Evolutionary conservation across 2,329 filamentous ascomycete species (phyloP).

Genomic region (Colletotrichum zoysiae): DNA sequence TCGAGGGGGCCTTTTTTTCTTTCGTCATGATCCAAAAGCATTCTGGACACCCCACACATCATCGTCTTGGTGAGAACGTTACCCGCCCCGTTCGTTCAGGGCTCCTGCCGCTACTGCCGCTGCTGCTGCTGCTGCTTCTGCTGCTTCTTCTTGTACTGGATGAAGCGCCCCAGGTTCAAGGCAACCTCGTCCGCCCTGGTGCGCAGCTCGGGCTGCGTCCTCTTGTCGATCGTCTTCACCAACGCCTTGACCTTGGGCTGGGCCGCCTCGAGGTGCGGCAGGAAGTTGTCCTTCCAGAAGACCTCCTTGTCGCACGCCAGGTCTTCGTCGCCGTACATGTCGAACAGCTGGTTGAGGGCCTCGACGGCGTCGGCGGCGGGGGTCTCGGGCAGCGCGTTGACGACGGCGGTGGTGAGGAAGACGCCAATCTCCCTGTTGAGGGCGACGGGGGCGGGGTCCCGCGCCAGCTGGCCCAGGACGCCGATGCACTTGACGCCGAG

Average conservation of each 20-base stretch:
- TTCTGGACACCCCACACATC: neutral
- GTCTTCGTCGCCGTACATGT: slow-evolving; percentile 74
- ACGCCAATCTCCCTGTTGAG: slow-evolving; percentile 73
- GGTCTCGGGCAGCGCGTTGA: slow-evolving; percentile 64
- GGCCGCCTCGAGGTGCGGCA: slow-evolving; percentile 68
- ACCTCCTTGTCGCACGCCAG: slow-evolving; percentile 70
- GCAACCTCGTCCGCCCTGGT: slow-evolving; percentile 70
- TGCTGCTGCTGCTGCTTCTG: slow-evolving; percentile 53
- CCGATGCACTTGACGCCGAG: slow-evolving; percentile 76
- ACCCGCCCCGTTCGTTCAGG: slow-evolving; percentile 33
- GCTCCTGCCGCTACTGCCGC: slow-evolving; percentile 57
- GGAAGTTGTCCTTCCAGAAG: slow-evolving; percentile 73
- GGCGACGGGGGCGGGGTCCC: slow-evolving; percentile 63
- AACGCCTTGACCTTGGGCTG: slow-evolving; percentile 67
- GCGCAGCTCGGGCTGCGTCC: slow-evolving; percentile 67
- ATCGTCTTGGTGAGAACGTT: neutral
- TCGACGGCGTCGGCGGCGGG: slow-evolving; percentile 71
- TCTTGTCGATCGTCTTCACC: slow-evolving; percentile 73
- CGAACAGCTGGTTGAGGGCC: slow-evolving; percentile 75
- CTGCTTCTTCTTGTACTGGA: slow-evolving; percentile 74
- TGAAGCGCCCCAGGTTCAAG: slow-evolving; percentile 71
- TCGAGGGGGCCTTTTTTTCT: neutral
- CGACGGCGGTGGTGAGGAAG: slow-evolving; percentile 69
- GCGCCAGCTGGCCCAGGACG: slow-evolving; percentile 73
- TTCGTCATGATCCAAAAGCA: neutral